Percentiles rank a stretch among this genome's conserved stretches.
phyloP scores from a whole-genome alignment of 805 yeast species.

The Nakazawaea wyomingensis region DNA sequence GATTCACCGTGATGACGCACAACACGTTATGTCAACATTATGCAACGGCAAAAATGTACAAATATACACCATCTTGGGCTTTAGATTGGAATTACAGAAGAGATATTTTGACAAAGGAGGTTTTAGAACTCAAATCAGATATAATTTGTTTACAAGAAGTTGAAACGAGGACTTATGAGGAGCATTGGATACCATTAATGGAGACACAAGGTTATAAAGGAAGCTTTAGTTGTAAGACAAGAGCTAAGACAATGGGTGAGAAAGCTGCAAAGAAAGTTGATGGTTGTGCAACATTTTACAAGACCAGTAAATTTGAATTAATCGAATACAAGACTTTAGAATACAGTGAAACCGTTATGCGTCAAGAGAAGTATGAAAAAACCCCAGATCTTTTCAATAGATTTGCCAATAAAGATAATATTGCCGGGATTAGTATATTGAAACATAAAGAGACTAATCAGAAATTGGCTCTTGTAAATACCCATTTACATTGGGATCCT shows the following conservation, averaged over 20 bases:
- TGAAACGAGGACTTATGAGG: slow-evolving; percentile 80
- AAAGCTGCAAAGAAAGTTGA: slow-evolving; percentile 85
- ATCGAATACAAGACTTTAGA: slow-evolving; percentile 72
- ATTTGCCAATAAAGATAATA: slow-evolving; percentile 92
- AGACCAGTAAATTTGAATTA: slow-evolving; percentile 60
- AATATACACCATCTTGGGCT: slow-evolving; percentile 97
- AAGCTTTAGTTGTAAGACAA: slow-evolving; percentile 76
- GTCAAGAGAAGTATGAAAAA: slow-evolving; percentile 81
- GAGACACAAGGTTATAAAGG: slow-evolving; percentile 74
- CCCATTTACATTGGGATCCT: slow-evolving; percentile 99
- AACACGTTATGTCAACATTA: slow-evolving; percentile 94
- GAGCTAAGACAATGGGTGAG: slow-evolving; percentile 86
- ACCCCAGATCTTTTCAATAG: slow-evolving; percentile 94
- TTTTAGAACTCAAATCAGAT: slow-evolving; percentile 62
- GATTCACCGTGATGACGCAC: slow-evolving; percentile 78
- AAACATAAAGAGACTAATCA: slow-evolving; percentile 72
- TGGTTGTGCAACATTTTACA: slow-evolving; percentile 96
- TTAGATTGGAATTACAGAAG: slow-evolving; percentile 88
- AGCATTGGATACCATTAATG: slow-evolving; percentile 78
- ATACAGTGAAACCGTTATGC: slow-evolving; percentile 75
- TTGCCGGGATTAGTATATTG: slow-evolving; percentile 73
- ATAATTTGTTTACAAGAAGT: slow-evolving; percentile 93
- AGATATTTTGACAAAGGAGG: slow-evolving; percentile 68
- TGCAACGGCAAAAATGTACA: slow-evolving; percentile 88
- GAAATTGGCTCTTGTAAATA: slow-evolving; percentile 70